Evolutionary conservation across 1,284 basidiomycete species (phyloP).

Genomic region (Ceraceosorus bombacis): DNA sequence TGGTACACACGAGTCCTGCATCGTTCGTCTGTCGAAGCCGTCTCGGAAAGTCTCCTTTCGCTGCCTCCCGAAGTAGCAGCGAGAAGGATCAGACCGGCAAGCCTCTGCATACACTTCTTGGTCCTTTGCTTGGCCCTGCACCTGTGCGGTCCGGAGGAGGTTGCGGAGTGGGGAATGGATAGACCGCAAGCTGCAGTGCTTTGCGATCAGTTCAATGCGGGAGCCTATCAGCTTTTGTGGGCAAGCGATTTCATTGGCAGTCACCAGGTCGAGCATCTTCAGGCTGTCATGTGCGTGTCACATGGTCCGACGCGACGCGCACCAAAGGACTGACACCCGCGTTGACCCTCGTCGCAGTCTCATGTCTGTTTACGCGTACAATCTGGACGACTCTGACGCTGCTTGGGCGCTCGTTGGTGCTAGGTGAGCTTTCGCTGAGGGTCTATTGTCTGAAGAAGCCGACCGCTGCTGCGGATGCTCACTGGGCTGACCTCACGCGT

Average conservation of each 20-base stretch:
- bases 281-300: constrained; percentile 18
- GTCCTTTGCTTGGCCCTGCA: constrained; percentile 40
- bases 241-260: constrained; percentile 37
- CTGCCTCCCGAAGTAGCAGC: constrained; percentile 27
- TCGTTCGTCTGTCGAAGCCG: constrained; percentile 4
- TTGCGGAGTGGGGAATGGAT: constrained; percentile 17
- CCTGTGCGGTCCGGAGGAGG: constrained; percentile 24
- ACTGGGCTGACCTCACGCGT: not conserved
- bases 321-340: not conserved
- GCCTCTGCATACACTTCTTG: constrained; percentile 37
- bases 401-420: constrained; percentile 40
- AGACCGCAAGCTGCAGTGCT: constrained; percentile 21
- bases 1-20: constrained; percentile 26
- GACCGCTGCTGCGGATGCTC: no score
- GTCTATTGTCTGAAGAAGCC: no score
- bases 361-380: constrained; percentile 43
- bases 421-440: no score
- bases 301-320: not conserved
- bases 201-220: constrained; percentile 32
- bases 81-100: constrained; percentile 26
- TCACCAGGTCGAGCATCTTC: constrained; percentile 39
- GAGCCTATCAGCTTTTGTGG: constrained; percentile 36
- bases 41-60: constrained; percentile 19
- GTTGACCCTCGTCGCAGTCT: constrained; percentile 13
- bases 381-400: constrained; percentile 37